Conservation (phyloP, 441 rosid genomes). For the Rhodomyrtus psidioides region DNA sequence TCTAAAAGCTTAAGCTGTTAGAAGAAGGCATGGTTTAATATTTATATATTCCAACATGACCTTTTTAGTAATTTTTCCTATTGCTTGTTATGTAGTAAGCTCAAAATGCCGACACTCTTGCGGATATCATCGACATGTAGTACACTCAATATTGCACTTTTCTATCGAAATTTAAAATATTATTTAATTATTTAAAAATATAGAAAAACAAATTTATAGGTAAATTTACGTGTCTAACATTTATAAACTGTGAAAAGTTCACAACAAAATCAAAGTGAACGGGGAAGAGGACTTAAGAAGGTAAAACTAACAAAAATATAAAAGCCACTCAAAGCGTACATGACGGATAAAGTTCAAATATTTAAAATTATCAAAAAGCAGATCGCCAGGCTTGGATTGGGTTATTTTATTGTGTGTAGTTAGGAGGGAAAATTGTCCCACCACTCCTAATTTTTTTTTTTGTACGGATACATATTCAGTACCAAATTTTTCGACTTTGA, state of each 20-base stretch:
- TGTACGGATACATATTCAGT: rapidly evolving
- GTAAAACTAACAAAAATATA: neutral
- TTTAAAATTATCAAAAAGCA: neutral
- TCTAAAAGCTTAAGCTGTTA: too few relatives aligned
- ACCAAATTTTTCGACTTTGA: neutral
- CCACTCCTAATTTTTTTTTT: rapidly evolving
- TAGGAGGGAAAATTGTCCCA: neutral
- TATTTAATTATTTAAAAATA: too few relatives aligned
- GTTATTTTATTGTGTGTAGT: too few relatives aligned
- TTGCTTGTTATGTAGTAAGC: neutral
- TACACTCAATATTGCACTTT: neutral
- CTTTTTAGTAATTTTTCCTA: neutral
- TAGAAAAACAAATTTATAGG: neutral
- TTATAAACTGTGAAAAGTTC: neutral
- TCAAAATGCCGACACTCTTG: neutral
- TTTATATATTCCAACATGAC: too few relatives aligned
- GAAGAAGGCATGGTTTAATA: too few relatives aligned
- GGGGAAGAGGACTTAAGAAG: neutral
- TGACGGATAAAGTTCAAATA: neutral
- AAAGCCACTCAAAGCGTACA: neutral
- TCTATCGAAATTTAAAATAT: too few relatives aligned
- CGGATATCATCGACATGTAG: neutral
- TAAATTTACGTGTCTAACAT: neutral
- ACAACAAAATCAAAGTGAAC: neutral
- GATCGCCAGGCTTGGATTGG: neutral